Evolutionary conservation across 2,329 filamentous ascomycete species (phyloP), one percentile per base, ranked within the genome.

Genomic region (Aspergillus floridensis): DNA sequence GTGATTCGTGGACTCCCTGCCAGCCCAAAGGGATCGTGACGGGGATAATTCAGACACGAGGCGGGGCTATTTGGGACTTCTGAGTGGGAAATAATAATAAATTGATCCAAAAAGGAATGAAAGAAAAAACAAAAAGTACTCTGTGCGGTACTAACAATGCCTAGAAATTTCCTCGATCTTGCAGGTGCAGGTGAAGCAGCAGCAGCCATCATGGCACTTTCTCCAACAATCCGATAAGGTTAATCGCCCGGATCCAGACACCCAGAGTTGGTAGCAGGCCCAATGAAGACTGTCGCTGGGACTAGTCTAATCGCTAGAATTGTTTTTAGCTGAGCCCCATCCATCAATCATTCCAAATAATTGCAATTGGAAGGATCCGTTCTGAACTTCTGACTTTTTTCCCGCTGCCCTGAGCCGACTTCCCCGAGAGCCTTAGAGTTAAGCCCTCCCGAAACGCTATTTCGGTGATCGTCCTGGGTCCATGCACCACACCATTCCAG

Each of bases 361-460:
- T 24, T 29, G n/a, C 6, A 46, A 21, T 49, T 49, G 16, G 38
- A 47, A 31, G 44, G 52, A 54, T 47, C 21, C 26, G 47, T 54
- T 41, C 11, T 47, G 24, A 47, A 35, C 26, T 35, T 35, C 32
- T 35, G 12, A 35, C 32, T 35, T 35, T 29, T 32, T 35, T 55
- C 7, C 53, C 52, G 24, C 53, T 26, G 50, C 32, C 16, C 32
- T 53, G 51, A 32, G 35, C 51, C 51, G 51, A 44, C 21, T 53
- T 53, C 51, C 53, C 53, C 53, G 53, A 32, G 26, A 41, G 26
- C 44, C 44, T 55, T 48, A 55, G 47, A 55, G 53, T 55, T 47
- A 55, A 55, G 53, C 53, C 53, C 41, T 55, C 24, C 53, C 53
- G 53, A 55, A 55, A 55, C 53, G 41, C 53, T 55, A 55, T 55